phyloP scores from a whole-genome alignment of 352 stramenopile species.

The Elongisporangium anandrum region DNA sequence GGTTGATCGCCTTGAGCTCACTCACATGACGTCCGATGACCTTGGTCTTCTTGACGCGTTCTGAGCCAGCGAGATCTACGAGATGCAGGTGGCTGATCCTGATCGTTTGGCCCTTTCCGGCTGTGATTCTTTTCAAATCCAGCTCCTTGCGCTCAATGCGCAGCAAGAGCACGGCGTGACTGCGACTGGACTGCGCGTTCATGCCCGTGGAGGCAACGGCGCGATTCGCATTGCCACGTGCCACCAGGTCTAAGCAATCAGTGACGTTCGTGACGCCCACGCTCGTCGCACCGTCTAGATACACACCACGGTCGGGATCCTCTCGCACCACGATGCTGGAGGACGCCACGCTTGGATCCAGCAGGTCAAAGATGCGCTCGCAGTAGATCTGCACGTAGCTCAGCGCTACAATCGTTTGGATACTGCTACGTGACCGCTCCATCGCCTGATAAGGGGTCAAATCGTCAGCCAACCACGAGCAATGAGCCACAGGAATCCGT shows the following conservation, averaged over 20 bases:
- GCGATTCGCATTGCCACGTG: constrained; percentile 54
- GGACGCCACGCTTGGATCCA: constrained; percentile 32
- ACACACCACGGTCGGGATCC: constrained; percentile 56
- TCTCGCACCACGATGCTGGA: constrained; percentile 58
- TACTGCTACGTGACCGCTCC: constrained; percentile 18
- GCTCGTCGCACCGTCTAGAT: constrained; percentile 51
- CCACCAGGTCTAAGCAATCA: constrained; percentile 45
- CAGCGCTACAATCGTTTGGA: constrained; percentile 44
- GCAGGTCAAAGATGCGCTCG: constrained; percentile 70
- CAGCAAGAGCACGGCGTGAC: constrained; percentile 84
- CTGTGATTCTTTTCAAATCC: constrained; percentile 2
- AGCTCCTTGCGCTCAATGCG: constrained; percentile 73
- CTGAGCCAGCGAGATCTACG: constrained; percentile 66
- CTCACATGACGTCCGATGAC: constrained; percentile 53
- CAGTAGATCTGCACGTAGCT: constrained; percentile 84
- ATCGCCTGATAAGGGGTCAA: constrained; percentile 7
- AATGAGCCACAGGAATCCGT: not conserved
- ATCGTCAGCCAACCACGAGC: not conserved
- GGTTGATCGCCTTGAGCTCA: constrained; percentile 71
- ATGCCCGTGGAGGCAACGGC: constrained; percentile 80
- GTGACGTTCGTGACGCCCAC: constrained; percentile 33
- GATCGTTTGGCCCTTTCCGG: constrained; percentile 26
- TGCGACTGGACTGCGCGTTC: constrained; percentile 85
- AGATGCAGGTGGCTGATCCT: constrained; percentile 59
- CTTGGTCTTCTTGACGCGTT: constrained; percentile 64